A percentile compares a stretch with the other conserved stretches of the same genome.
phyloP scores from a whole-genome alignment of 768 basidiomycete genomes.

The Boletus insuetus region DNA sequence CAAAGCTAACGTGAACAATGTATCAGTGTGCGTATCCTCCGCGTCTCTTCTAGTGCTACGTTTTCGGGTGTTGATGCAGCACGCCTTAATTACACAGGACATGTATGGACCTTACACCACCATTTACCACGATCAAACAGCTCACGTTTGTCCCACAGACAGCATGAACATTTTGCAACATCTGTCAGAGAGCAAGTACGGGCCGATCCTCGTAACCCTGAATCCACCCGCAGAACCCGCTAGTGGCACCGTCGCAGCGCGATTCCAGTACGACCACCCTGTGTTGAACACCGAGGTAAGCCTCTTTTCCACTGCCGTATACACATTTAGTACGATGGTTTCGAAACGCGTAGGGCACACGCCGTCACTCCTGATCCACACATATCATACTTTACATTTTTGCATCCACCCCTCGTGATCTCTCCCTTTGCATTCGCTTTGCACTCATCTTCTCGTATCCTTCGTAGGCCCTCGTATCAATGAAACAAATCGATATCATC shows the following conservation, averaged over 20 bases:
- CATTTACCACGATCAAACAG: background rate
- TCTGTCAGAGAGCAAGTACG: conserved; percentile 50
- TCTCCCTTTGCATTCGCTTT: no score
- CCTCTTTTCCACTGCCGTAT: background rate
- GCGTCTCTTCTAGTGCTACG: background rate
- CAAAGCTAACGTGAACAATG: conserved; percentile 52
- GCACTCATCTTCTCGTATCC: background rate
- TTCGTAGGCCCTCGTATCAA: conserved; percentile 50
- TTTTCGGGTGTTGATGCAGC: background rate
- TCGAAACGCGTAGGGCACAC: background rate
- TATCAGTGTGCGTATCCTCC: conserved; percentile 51
- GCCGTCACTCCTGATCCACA: background rate
- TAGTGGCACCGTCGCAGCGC: conserved; percentile 42
- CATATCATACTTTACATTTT: no score
- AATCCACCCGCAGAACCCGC: conserved; percentile 61
- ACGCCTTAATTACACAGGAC: conserved; percentile 32
- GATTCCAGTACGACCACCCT: conserved; percentile 68
- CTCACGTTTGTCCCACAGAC: conserved; percentile 37
- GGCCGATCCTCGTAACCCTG: conserved; percentile 68
- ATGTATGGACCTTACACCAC: conserved; percentile 32
- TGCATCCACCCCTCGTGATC: no score
- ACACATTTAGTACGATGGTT: background rate
- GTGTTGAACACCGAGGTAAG: conserved; percentile 53
- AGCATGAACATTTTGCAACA: conserved; percentile 78
- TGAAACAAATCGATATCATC: conserved; percentile 51